Conservation (phyloP, 768 basidiomycete species). For the Collybia mongolica region DNA sequence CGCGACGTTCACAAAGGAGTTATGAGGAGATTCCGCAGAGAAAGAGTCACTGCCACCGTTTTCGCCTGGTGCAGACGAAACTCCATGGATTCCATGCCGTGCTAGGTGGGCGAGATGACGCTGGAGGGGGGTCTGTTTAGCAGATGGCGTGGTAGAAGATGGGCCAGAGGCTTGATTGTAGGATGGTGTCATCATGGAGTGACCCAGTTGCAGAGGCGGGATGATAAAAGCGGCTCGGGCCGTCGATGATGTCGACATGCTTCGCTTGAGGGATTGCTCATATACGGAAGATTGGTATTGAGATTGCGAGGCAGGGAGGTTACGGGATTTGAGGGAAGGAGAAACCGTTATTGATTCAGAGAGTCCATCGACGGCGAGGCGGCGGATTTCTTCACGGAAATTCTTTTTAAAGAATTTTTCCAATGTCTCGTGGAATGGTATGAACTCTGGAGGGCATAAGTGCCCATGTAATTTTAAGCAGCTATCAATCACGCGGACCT, state of each 20-base stretch:
- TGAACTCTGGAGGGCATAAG: slow-evolving; percentile 83
- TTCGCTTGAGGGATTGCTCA: slow-evolving; percentile 48
- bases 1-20: slow-evolving; percentile 74
- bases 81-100: slow-evolving; percentile 79
- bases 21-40: slow-evolving; percentile 66
- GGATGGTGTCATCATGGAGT: slow-evolving; percentile 42
- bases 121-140: slow-evolving; percentile 74
- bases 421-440: slow-evolving; percentile 89
- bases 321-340: slow-evolving; percentile 34
- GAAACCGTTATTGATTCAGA: slow-evolving; percentile 43
- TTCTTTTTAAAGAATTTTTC: slow-evolving; percentile 84
- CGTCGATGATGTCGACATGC: slow-evolving; percentile 44
- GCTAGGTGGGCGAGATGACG: slow-evolving; percentile 79
- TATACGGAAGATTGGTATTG: slow-evolving; percentile 48
- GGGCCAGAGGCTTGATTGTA: slow-evolving; percentile 36
- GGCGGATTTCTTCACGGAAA: slow-evolving; percentile 78
- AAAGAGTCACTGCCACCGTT: slow-evolving; percentile 54
- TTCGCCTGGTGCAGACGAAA: slow-evolving; percentile 76
- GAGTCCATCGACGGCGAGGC: slow-evolving; percentile 57
- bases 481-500: slow-evolving; percentile 80
- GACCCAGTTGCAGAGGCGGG: slow-evolving; percentile 53
- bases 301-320: slow-evolving; percentile 35
- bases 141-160: slow-evolving; percentile 20
- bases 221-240: slow-evolving; percentile 42
- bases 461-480: slow-evolving; percentile 83